A percentile compares a stretch with the other conserved stretches of the same genome.
Evolutionary conservation across 2,329 filamentous ascomycete genomes (phyloP).

Genomic region (Balansia obtecta): DNA sequence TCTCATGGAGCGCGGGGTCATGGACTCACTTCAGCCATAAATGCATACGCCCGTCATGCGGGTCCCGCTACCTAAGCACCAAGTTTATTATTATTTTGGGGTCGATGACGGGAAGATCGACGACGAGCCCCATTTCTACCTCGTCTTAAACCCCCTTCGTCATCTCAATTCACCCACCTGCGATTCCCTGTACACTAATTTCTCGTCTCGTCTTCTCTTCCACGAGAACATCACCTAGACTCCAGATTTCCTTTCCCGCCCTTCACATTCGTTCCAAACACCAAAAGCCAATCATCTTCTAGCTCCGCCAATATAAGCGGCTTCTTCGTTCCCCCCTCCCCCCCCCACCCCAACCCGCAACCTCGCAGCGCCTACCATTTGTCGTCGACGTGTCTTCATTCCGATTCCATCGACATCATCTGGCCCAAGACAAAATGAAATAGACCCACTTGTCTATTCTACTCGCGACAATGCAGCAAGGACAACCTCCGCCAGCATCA

Average conservation of each 20-base stretch:
- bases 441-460: constrained; percentile 14
- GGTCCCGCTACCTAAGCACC: too few species aligned
- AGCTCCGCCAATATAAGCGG: not conserved
- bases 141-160: not conserved
- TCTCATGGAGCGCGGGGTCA: not conserved
- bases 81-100: too few species aligned
- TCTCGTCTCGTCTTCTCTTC: not conserved
- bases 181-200: not conserved
- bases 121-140: not conserved
- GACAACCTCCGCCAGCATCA: constrained; percentile 11
- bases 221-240: not conserved
- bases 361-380: not conserved
- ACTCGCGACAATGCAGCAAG: constrained; percentile 34
- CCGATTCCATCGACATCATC: not conserved
- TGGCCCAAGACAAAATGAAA: constrained; percentile 30
- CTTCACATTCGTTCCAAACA: too few species aligned
- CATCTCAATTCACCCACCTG: not conserved
- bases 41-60: not conserved
- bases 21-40: not conserved
- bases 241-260: too few species aligned
- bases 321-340: not conserved
- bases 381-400: not conserved
- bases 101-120: not conserved
- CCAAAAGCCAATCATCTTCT: not conserved
- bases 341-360: not conserved